These are phyloP conservation scores for Colletotrichum cereale DNA, from an alignment of 2,329 filamentous ascomycete species.

Conservation along the genomic window DNA sequence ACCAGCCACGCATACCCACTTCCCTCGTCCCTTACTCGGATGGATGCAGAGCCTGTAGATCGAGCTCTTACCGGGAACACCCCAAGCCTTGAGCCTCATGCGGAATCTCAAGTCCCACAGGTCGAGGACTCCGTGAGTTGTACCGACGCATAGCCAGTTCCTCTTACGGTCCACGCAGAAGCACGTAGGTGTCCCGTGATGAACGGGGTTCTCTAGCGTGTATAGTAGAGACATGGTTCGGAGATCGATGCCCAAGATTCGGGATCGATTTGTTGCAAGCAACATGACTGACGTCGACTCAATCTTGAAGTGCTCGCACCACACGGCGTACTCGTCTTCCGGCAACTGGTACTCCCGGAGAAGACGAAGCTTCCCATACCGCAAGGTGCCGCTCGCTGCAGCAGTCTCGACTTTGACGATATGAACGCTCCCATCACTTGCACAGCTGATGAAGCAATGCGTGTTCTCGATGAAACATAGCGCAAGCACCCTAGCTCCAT, in stretches of 20 bases:
- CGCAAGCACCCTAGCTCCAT: constrained; percentile 80
- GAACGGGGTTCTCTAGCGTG: constrained; percentile 85
- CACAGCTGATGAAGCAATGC: constrained; percentile 92
- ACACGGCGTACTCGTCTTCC: constrained; percentile 81
- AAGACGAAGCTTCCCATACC: constrained; percentile 82
- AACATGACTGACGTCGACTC: constrained; percentile 86
- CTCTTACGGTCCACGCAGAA: constrained; percentile 89
- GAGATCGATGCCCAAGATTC: constrained; percentile 86
- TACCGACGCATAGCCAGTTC: constrained; percentile 92
- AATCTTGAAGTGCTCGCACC: constrained; percentile 91
- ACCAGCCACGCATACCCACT: constrained; percentile 89
- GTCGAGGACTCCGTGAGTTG: constrained; percentile 91
- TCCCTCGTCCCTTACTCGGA: constrained; percentile 81
- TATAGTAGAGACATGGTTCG: constrained; percentile 88
- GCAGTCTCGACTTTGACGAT: constrained; percentile 82
- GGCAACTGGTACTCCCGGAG: constrained; percentile 86
- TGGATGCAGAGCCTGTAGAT: constrained; percentile 86
- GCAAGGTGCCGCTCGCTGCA: constrained; percentile 63
- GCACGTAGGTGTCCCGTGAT: constrained; percentile 91
- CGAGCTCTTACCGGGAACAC: constrained; percentile 81
- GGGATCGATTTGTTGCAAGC: constrained; percentile 87
- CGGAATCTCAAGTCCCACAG: constrained; percentile 98
- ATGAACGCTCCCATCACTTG: constrained; percentile 89
- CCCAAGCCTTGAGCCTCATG: constrained; percentile 88
- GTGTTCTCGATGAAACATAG: constrained; percentile 94